Base-by-base conservation (phyloP, 441 rosid genomes). In the Erodium chrysanthum region DNA sequence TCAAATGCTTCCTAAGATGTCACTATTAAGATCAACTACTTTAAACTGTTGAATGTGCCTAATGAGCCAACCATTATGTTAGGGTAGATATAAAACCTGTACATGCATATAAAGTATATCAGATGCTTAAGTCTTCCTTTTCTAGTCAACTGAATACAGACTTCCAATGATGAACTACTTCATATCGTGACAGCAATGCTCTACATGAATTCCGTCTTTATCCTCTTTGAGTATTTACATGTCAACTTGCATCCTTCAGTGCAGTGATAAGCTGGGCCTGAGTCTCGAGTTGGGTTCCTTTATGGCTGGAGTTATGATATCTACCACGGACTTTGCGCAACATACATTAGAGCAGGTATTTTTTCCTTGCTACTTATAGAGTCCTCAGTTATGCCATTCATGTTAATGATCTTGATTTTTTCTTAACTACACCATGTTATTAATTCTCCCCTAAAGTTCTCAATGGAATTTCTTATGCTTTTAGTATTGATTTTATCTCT, bases 221-320 rank as follows among this genome's bases (percentile, higher is more conserved):
- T 58, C 62, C 15, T 15, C 62, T 70, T 48, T 66, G 54, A 56
- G 70, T 59, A 54, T 66, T 64, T 70, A 71, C 69, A 69, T 68
- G 68, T 58, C 33, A 78, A 79, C 71, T 61, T 80, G 71, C 52
- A 63, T 80, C 66, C 65, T 76, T 86, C 94, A 94, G 99, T 88
- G 99, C 96, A 94, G 97, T 72, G 99, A 91, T 85, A 91, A 91
- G 86, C 79, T 91, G 79, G 97, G 99, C 66, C 96, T 91, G 70
- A 91, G 97, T 84, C 99, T 94, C 59, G 99, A 94, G 85, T 76
- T 94, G 76, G 97, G 97, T 80, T 94, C 99, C 50, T 94, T 94
- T 72, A 78, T 91, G 73, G 99, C 97, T 73, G 99, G 99, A 67
- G 97, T 94, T 69, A 94, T 94, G 97, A 83, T 94, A 78, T 94